Percentiles rank a stretch among this genome's conserved stretches.
Evolutionary conservation across 2,329 filamentous ascomycete species (phyloP).

Genomic region (Ascochyta viciae-villosae): DNA sequence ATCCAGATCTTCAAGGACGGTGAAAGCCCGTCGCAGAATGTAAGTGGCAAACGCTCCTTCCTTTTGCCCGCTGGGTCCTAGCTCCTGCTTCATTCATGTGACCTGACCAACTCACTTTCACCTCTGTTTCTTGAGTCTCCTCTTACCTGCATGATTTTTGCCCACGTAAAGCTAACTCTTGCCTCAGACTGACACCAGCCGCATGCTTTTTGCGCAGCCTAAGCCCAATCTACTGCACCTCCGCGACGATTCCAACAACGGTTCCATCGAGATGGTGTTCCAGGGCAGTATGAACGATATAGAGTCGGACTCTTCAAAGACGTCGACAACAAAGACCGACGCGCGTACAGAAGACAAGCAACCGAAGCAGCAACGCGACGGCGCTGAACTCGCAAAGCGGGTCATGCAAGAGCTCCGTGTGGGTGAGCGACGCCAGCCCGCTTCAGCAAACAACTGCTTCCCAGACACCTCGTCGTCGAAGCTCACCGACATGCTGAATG

Average conservation of each 20-base stretch:
- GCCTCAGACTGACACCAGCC: slow-evolving; percentile 32
- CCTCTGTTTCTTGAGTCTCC: not conserved
- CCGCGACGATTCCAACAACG: slow-evolving; percentile 23
- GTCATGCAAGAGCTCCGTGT: slow-evolving; percentile 33
- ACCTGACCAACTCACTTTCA: slow-evolving; percentile 11
- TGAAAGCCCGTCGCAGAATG: slow-evolving; percentile 41
- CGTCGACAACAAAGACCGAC: slow-evolving; percentile 9
- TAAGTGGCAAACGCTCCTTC: slow-evolving; percentile 35
- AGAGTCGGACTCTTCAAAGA: slow-evolving; percentile 23
- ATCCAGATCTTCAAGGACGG: slow-evolving; percentile 24
- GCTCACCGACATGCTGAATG: slow-evolving; percentile 40
- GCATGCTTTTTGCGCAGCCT: slow-evolving; percentile 31
- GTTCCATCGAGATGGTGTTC: slow-evolving; percentile 35
- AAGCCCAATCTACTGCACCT: slow-evolving; percentile 10
- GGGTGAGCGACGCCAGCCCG: slow-evolving; percentile 8
- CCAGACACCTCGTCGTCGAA: slow-evolving; percentile 31
- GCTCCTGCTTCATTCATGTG: slow-evolving; percentile 7
- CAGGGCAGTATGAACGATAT: slow-evolving; percentile 33
- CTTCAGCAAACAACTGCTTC: not conserved
- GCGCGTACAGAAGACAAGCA: slow-evolving; percentile 3
- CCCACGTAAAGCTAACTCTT: slow-evolving; percentile 15
- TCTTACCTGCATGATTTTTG: not conserved
- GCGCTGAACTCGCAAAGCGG: slow-evolving; percentile 16
- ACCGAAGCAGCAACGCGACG: slow-evolving; percentile 10
- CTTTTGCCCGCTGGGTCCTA: slow-evolving; percentile 13